phyloP scores from a whole-genome alignment of 768 basidiomycete species.

The Leccinum broughii region DNA sequence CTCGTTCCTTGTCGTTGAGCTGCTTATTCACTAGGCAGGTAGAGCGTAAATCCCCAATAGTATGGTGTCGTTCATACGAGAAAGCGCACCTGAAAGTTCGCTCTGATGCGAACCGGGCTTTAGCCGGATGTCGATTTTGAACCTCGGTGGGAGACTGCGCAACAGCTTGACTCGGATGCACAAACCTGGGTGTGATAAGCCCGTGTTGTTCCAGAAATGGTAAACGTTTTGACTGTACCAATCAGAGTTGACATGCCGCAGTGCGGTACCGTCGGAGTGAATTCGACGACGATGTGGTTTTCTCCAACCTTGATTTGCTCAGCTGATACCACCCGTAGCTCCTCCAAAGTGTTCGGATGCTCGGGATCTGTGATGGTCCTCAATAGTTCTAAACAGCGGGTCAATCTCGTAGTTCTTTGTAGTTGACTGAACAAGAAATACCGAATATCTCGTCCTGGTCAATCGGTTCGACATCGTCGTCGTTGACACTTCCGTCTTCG shows the following conservation, averaged over 20 bases:
- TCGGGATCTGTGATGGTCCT: slow-evolving; percentile 94
- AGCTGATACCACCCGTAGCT: slow-evolving; percentile 91
- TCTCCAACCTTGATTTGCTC: slow-evolving; percentile 69
- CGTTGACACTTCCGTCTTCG: slow-evolving; percentile 36
- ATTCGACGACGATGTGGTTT: slow-evolving; percentile 83
- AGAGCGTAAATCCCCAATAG: background rate
- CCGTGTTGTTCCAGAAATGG: background rate
- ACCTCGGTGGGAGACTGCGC: slow-evolving; percentile 86
- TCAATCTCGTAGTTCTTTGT: slow-evolving; percentile 1
- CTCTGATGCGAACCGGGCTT: slow-evolving; percentile 97
- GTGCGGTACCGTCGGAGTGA: slow-evolving; percentile 97
- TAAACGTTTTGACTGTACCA: slow-evolving; percentile 44
- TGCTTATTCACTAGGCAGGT: slow-evolving; percentile 88
- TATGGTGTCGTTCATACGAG: background rate
- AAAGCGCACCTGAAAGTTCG: slow-evolving; percentile 73
- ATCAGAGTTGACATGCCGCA: slow-evolving; percentile 98
- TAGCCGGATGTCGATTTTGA: slow-evolving; percentile 91
- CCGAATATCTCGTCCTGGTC: slow-evolving; percentile 94
- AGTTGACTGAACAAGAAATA: slow-evolving; percentile 32
- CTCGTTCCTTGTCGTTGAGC: slow-evolving; percentile 97
- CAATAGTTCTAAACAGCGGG: slow-evolving; percentile 68
- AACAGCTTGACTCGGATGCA: slow-evolving; percentile 92
- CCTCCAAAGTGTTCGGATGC: slow-evolving; percentile 91
- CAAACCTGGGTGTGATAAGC: slow-evolving; percentile 50
- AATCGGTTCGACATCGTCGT: slow-evolving; percentile 60